Evolutionary conservation across 2,329 filamentous ascomycete genomes (phyloP).

Genomic region (Colletotrichum horii): DNA sequence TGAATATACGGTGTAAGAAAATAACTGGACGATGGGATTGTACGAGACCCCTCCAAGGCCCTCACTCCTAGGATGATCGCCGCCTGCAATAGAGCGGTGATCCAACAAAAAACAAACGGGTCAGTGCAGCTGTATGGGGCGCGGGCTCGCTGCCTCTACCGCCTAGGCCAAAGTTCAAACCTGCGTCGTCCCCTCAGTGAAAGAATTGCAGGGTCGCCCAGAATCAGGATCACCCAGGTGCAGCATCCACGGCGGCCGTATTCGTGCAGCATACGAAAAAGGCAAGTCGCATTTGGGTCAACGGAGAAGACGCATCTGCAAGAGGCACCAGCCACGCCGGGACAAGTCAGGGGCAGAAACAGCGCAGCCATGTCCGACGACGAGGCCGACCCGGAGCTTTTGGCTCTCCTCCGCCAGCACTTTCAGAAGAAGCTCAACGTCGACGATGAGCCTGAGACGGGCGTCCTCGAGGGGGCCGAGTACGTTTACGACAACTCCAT

Average conservation of each 20-base stretch:
- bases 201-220: conserved; percentile 9
- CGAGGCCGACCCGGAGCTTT: conserved; percentile 85
- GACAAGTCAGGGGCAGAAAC: neutral
- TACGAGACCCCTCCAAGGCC: neutral
- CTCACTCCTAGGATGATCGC: neutral
- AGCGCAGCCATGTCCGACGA: conserved; percentile 78
- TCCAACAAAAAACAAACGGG: conserved; percentile 19
- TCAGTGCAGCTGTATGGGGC: conserved; percentile 16
- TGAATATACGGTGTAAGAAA: neutral
- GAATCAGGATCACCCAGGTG: conserved; percentile 10
- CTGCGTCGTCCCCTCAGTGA: conserved; percentile 10
- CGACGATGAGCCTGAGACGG: conserved; percentile 72
- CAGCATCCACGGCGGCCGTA: neutral
- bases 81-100: neutral
- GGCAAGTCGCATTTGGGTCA: neutral
- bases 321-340: neutral
- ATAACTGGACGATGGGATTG: neutral
- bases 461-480: conserved; percentile 81
- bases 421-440: conserved; percentile 65
- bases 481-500: conserved; percentile 91
- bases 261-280: neutral
- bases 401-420: conserved; percentile 84
- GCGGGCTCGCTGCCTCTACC: neutral
- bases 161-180: conserved; percentile 6
- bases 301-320: neutral